Conservation (phyloP, 306 rosid species). For the Medicago arabica region DNA sequence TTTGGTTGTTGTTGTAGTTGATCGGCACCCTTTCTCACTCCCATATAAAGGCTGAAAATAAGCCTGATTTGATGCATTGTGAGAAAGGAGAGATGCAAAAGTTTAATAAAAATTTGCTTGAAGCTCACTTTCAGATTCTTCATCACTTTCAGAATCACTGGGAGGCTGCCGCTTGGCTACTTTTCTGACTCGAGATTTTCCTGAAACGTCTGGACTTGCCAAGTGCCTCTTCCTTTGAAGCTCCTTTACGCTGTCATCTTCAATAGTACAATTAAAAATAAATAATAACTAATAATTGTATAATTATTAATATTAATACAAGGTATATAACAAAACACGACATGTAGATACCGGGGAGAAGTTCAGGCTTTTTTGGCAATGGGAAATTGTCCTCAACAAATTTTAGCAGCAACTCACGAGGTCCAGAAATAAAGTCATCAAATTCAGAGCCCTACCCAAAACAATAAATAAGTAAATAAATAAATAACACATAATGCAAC, state of each 20-base stretch:
- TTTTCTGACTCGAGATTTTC: conserved; percentile 88
- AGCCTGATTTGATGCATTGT: conserved; percentile 1
- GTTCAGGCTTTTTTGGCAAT: conserved; percentile 93
- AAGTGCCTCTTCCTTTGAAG: conserved; percentile 96
- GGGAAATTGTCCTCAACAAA: conserved; percentile 96
- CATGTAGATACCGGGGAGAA: conserved; percentile 65
- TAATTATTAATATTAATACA: conserved; percentile 38
- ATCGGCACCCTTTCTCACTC: neutral
- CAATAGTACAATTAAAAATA: conserved; percentile 46
- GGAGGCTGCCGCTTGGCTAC: conserved; percentile 75
- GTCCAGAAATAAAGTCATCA: conserved; percentile 98
- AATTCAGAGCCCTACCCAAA: conserved; percentile 80
- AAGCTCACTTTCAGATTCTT: conserved; percentile 87
- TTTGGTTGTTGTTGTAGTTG: too few species aligned
- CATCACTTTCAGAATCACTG: conserved; percentile 83
- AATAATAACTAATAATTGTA: conserved; percentile 22
- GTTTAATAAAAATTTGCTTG: conserved; percentile 32
- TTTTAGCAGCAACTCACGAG: conserved; percentile 90
- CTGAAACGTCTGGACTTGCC: conserved; percentile 80
- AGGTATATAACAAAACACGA: conserved; percentile 20
- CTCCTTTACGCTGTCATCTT: conserved; percentile 88
- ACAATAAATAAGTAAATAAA: neutral
- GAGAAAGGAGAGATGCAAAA: conserved; percentile 33
- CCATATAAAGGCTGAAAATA: neutral
- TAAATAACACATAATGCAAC: conserved; percentile 18